A percentile compares a stretch with the other conserved stretches of the same genome.
phyloP scores from a whole-genome alignment of 208 protist species.

The Crithidia bombi region DNA sequence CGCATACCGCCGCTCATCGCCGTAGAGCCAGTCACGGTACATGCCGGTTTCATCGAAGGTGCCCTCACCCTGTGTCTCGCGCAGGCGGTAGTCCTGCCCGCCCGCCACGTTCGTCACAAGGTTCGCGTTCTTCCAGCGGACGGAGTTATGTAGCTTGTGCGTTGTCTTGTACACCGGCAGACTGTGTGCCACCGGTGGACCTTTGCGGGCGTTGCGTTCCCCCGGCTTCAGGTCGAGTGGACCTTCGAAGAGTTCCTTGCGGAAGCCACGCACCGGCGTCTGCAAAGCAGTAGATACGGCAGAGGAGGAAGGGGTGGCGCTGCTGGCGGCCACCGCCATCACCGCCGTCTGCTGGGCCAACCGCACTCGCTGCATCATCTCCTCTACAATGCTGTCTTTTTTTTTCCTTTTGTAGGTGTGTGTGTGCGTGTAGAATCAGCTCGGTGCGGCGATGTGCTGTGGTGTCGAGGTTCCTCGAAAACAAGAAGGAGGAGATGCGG shows the following conservation, averaged over 20 bases:
- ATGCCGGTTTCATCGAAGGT: conserved; percentile 86
- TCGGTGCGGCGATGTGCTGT: too few species aligned
- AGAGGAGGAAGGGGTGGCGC: background rate
- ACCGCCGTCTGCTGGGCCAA: conserved; percentile 1
- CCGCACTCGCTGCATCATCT: conserved; percentile 17
- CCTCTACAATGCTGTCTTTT: background rate
- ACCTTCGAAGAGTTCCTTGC: conserved; percentile 86
- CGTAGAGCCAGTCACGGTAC: conserved; percentile 92
- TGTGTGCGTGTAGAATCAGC: too few species aligned
- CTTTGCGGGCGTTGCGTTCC: conserved; percentile 72
- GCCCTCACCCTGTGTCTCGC: conserved; percentile 84
- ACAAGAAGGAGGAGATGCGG: too few species aligned
- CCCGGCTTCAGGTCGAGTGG: conserved; percentile 82
- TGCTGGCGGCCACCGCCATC: background rate
- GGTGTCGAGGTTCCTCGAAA: background rate
- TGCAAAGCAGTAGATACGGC: conserved; percentile 5
- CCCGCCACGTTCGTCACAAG: conserved; percentile 82
- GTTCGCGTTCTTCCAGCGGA: conserved; percentile 89
- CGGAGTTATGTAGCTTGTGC: conserved; percentile 82
- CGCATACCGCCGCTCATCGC: conserved; percentile 86
- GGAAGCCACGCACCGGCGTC: conserved; percentile 50
- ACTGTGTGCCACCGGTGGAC: conserved; percentile 83
- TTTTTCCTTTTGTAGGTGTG: background rate
- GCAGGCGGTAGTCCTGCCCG: conserved; percentile 83
- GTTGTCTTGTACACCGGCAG: conserved; percentile 89